These are phyloP conservation scores for Chrysopogon serrulatus DNA, from an alignment of 176 grass and related monocot genomes.

Conservation along the genomic window DNA sequence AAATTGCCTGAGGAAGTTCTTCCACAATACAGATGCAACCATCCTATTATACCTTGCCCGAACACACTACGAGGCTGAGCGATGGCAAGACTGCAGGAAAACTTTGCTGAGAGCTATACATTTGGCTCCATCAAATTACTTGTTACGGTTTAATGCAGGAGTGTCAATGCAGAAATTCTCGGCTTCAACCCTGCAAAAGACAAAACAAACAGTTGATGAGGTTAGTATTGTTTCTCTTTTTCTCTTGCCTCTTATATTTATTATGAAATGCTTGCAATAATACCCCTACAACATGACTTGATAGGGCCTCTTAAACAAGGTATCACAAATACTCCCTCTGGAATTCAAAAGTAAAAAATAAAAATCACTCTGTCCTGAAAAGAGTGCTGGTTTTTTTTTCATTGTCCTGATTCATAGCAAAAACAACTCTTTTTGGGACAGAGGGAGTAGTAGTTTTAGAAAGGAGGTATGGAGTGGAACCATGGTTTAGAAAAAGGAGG, in stretches of 20 bases:
- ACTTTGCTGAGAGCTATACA: conserved; percentile 92
- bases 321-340: not conserved
- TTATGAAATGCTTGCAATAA: not conserved
- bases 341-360: no score
- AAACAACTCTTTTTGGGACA: not conserved
- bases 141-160: conserved; percentile 81
- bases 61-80: conserved; percentile 92
- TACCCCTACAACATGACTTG: not conserved
- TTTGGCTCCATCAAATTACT: conserved; percentile 94
- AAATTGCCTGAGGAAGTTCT: conserved; percentile 88
- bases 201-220: conserved; percentile 88
- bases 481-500: not conserved
- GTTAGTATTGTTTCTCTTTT: conserved; percentile 24
- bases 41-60: conserved; percentile 90
- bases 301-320: not conserved
- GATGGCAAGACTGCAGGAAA: conserved; percentile 98
- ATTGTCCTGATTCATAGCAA: no score
- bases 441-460: not conserved
- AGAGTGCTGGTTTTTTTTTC: no score
- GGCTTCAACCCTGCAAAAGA: conserved; percentile 87
- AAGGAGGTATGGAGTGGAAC: not conserved
- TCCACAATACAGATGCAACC: conserved; percentile 82
- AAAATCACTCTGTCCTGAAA: not conserved
- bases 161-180: conserved; percentile 99
- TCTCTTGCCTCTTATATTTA: not conserved